Conservation (phyloP, 2,329 filamentous ascomycete genomes). For the Colletotrichum eremochloae region DNA sequence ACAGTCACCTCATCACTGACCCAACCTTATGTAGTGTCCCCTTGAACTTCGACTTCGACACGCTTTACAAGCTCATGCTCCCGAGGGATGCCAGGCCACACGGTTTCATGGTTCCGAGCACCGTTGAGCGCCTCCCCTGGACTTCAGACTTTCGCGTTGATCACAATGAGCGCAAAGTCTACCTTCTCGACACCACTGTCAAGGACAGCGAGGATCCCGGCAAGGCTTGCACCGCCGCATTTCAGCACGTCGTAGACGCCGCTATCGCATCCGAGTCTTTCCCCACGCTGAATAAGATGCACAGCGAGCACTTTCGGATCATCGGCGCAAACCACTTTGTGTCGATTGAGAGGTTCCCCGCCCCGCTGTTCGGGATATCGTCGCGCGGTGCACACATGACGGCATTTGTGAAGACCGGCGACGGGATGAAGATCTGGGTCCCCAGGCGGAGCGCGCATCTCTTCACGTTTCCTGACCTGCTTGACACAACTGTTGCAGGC, state of each 20-base stretch:
- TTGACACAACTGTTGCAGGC: slow-evolving; percentile 86
- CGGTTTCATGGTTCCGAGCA: slow-evolving; percentile 63
- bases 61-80: slow-evolving; percentile 62
- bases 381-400: slow-evolving; percentile 77
- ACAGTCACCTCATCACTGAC: slow-evolving; percentile 17
- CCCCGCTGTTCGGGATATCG: slow-evolving; percentile 75
- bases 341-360: slow-evolving; percentile 72
- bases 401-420: slow-evolving; percentile 65
- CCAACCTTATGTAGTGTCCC: slow-evolving; percentile 57
- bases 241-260: slow-evolving; percentile 56
- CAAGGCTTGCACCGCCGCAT: slow-evolving; percentile 53
- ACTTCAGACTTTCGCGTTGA: slow-evolving; percentile 55
- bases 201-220: slow-evolving; percentile 44
- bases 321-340: slow-evolving; percentile 54
- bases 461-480: slow-evolving; percentile 79
- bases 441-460: slow-evolving; percentile 75
- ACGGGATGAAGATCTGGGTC: slow-evolving; percentile 76
- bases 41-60: slow-evolving; percentile 56
- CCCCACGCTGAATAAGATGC: slow-evolving; percentile 53
- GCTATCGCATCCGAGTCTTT: slow-evolving; percentile 53
- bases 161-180: slow-evolving; percentile 50
- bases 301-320: slow-evolving; percentile 60
- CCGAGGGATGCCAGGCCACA: slow-evolving; percentile 61
- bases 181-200: slow-evolving; percentile 47
- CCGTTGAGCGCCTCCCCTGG: slow-evolving; percentile 62